Evolutionary conservation across 768 basidiomycete genomes (phyloP).

Genomic region (Auriscalpium orientale): DNA sequence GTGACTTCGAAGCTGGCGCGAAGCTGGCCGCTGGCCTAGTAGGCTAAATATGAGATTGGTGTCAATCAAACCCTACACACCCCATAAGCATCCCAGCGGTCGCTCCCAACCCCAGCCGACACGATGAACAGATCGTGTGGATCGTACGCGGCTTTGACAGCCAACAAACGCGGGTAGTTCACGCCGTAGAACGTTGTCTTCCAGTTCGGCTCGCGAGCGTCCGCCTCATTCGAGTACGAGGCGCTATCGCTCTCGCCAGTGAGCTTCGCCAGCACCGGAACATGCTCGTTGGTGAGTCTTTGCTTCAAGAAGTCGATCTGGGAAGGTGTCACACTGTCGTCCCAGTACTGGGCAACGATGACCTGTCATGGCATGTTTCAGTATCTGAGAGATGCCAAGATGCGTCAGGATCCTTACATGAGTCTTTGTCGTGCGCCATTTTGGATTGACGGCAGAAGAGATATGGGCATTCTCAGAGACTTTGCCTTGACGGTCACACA

Average conservation of each 20-base stretch:
- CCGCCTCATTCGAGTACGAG: slow-evolving; percentile 11
- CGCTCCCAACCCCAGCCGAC: slow-evolving; percentile 10
- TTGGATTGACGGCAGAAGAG: slow-evolving; percentile 27
- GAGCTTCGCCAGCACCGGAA: slow-evolving; percentile 3
- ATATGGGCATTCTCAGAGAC: slow-evolving; percentile 28
- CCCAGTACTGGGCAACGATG: not conserved
- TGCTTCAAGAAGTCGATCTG: not conserved
- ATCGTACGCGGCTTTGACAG: not conserved
- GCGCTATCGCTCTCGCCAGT: slow-evolving; percentile 8
- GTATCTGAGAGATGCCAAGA: not conserved
- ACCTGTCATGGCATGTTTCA: not conserved
- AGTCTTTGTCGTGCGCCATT: slow-evolving; percentile 31
- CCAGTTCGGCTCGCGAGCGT: slow-evolving; percentile 12
- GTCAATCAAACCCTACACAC: not conserved
- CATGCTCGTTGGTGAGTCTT: not conserved
- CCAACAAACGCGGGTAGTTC: not conserved
- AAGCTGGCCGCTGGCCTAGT: too few relatives aligned
- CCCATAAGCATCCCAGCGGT: slow-evolving; percentile 8
- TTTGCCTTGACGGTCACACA: not conserved
- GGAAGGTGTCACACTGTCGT: not conserved
- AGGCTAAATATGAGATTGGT: too few relatives aligned
- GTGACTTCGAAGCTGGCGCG: too few relatives aligned
- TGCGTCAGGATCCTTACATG: slow-evolving; percentile 21
- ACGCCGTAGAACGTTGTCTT: slow-evolving; percentile 7
- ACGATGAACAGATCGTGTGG: slow-evolving; percentile 8